Base-by-base conservation (phyloP, 2,329 filamentous ascomycete genomes). In the Dothistroma pini region DNA sequence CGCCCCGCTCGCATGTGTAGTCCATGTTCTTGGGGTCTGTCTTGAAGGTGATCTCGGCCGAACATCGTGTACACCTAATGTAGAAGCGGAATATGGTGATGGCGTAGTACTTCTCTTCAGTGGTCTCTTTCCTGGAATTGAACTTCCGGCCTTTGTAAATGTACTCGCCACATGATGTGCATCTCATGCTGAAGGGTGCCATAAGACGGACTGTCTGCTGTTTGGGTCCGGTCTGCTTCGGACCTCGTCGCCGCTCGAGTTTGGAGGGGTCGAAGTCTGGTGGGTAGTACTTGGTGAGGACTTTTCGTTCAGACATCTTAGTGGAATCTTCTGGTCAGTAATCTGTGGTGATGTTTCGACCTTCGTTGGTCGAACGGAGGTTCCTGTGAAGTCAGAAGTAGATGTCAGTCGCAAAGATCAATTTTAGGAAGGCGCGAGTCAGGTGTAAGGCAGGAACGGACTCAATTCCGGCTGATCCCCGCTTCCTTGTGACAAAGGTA, bases 1-100 rank as follows among this genome's bases (percentile, higher is more conserved):
- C 95, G 16, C 95, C 93, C 54, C 84, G 83, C 75, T 96, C 85
- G 77, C 84, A 87, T 53, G 82, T 85, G 73, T 97, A 99, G 74
- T 97, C 93, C 82, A 92, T 91, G 72, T 93, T 93, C 76, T 96
- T 96, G 0, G 95, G 95, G 69, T 99, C 95, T 0, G 95, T 97
- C 66, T 90, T 89, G 80, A 97, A 96, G 0, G 90, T 92, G 68
- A 97, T 96, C 72, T 96, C 91, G 49, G 85, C 87, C 49, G 83
- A 87, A 77, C 93, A 97, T 53, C 91, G 80, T 35, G 93, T 96
- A 77, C 93, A 97, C 8, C 91, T 84, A 61, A 76, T 76, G 77
- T 93, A 95, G 80, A 97, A 97, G 32, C 89, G 86, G 78, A 88
- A 95, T 65, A 96, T 92, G 63, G 91, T 86, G 64, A 97, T 96